Evolutionary conservation across 2,329 filamentous ascomycete genomes (phyloP), one percentile per base, ranked within the genome.

Genomic region (Teratosphaeria zuluensis): DNA sequence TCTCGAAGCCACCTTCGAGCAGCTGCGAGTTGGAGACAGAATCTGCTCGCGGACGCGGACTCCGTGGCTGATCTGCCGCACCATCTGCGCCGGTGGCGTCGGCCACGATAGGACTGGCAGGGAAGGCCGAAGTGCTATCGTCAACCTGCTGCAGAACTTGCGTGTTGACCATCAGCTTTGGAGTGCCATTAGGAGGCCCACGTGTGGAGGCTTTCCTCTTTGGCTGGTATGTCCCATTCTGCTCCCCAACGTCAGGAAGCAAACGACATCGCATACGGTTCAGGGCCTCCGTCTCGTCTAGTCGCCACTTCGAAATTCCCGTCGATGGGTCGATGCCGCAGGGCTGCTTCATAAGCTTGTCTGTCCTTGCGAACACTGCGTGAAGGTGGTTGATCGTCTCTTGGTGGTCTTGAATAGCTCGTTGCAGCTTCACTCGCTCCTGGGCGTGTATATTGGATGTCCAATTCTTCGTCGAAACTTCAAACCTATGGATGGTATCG

Each of bases 401-500:
- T 66, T 96, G 91, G 68, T 96, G 90, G 68, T 99, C 95, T 73
- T 99, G 94, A 57, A 91, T 76, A 16, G 89, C 81, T 62, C 94
- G 82, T 71, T 97, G 92, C 64, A 95, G 87, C 71, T 96, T 97
- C 69, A 92, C 83, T 64, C 94, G 87, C 71, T 99, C 94, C 0
- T 92, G 90, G 54, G 88, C 86, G 72, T 92, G 94, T 48, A 99
- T 96, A 67, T 96, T 97, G 66, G 92, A 90, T 77, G 92, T 88
- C 94, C 92, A 99, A 60, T 92, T 87, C 48, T 84, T 87, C 58
- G 94, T 92, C 0, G 90, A 88, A 64, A 89, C 85, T 67, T 96
- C 90, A 68, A 97, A 92, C n/a, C 85, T 85, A 57, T 87, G 80
- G 59, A 92, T 81, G 16, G 88, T 79, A 63, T 88, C 88, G 19